Evolutionary conservation across 2,329 filamentous ascomycete genomes (phyloP), one percentile per base, ranked within the genome.

Genomic region (Colletotrichum liriopes): DNA sequence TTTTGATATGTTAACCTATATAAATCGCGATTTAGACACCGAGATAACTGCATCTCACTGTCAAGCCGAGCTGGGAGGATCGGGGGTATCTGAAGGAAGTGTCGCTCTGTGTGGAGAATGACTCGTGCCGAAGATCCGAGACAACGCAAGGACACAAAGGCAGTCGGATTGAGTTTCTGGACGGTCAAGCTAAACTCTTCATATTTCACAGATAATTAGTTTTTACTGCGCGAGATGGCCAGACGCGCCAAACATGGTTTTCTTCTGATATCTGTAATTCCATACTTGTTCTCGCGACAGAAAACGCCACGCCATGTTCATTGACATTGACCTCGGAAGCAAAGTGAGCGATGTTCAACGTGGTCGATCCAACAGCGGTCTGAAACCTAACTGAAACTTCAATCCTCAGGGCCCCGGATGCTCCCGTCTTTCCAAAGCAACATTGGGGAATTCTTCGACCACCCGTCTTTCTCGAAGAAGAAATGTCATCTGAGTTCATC

Each of bases 321-420:
- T n/a, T 20, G 23, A 12, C 16, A 20, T 16, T 16, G 16, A 7
- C 5, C 16, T n/a, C 32, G 7, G 23, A 20, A n/a, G 3, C 35
- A 3, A 39, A 16, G 3, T 12, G 2, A 14, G 35, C 9, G 41
- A 12, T 47, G 11, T 23, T 20, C 26, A 37, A 51, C 18, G 45
- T 29, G 32, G 32, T 39, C 43, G 23, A 55, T 45, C 37, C 12
- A 18, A 47, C 41, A 39, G 1, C 23, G 18, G 65, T 37, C 23
- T 68, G 69, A 72, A 72, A 68, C 69, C 47, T 37, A 20, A 16
- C 41, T 68, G 69, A 72, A 72, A 72, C 69, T 4, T 12, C 11
- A 8, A 11, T 16, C 14, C 12, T 4, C 47, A n/a, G 12, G 26
- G n/a, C 39, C 54, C 62, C 29, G 5, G 54, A 23, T 39, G 45